Evolutionary conservation across 805 yeast species (phyloP), one percentile per base, ranked within the genome.

Genomic region (Isabelozyma heimii): DNA sequence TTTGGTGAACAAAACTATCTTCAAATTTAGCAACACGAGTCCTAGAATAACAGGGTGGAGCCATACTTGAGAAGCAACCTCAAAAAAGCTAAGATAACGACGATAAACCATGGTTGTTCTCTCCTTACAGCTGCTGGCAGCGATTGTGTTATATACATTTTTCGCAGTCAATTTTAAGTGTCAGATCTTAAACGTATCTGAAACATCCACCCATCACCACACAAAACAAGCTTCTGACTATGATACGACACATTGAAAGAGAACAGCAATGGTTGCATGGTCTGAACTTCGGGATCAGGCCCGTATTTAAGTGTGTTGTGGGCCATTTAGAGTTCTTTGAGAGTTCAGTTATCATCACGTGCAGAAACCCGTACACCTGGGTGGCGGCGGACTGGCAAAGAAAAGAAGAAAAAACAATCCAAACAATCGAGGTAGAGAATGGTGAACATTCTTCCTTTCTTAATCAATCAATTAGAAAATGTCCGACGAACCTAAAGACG

Each of bases 31-130:
- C 1, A 92, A 62, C 0, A 81, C 54, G 12, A 85, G 49, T 1
- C 81, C 58, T 0, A 91, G 50, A 0, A 95, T 77, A 58, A 80
- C 81, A 49, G 82, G 78, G 59, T 89, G 87, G 16, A 88, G 59
- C 82, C 87, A 82, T 8, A 80, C 63, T 57, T 88, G 94, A 3
- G 88, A 76, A 6, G 86, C 54, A 43, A 80, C 61, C 50, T 85
- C 91, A 15, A 63, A 58, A 3, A 82, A 61, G 41, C 72, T 72
- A 37, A 86, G 66, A 57, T 79, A 83, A 8, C 20, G 14, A 12
- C 43, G 43, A 9, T 30, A 9, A 30, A 30, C 35, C 35, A 30
- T 30, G n/a, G 35, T 30, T 30, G 9, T 30, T 30, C n/a, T 30
- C 35, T 30, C n/a, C 8, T 8, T 30, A 20, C 35, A 30, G 5